Conservation (phyloP, 2,329 filamentous ascomycete species). For the Neoarthrinium moseri region DNA sequence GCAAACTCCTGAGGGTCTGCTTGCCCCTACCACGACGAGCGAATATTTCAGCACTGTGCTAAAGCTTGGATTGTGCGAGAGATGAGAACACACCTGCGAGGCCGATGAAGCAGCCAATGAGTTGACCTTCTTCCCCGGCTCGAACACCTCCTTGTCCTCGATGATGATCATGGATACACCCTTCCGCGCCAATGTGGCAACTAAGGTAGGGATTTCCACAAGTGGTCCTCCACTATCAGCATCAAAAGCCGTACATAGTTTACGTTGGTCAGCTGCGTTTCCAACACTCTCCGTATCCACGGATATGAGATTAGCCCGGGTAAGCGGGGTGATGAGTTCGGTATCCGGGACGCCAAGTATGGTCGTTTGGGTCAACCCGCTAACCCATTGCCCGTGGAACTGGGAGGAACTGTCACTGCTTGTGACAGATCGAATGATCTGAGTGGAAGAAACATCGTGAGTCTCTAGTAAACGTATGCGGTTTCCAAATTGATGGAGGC, state of each 20-base stretch:
- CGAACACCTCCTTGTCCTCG: conserved; percentile 9
- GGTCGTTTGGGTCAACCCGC: conserved; percentile 8
- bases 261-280: no score
- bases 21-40: no score
- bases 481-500: no score
- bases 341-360: conserved; percentile 7
- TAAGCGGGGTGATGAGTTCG: conserved; percentile 6
- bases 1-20: neutral
- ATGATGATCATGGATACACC: conserved; percentile 9
- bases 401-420: neutral
- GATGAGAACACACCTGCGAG: no score
- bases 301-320: conserved; percentile 4
- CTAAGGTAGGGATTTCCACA: neutral
- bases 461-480: neutral
- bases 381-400: conserved; percentile 12
- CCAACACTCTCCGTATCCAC: neutral
- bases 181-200: neutral
- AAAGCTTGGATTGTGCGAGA: no score
- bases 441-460: neutral
- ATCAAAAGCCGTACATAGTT: neutral
- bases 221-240: neutral
- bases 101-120: neutral
- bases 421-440: neutral
- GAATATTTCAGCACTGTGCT: no score
- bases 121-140: conserved; percentile 12